phyloP scores from a whole-genome alignment of 176 grass and related monocot genomes.

The Triticum dicoccoides region DNA sequence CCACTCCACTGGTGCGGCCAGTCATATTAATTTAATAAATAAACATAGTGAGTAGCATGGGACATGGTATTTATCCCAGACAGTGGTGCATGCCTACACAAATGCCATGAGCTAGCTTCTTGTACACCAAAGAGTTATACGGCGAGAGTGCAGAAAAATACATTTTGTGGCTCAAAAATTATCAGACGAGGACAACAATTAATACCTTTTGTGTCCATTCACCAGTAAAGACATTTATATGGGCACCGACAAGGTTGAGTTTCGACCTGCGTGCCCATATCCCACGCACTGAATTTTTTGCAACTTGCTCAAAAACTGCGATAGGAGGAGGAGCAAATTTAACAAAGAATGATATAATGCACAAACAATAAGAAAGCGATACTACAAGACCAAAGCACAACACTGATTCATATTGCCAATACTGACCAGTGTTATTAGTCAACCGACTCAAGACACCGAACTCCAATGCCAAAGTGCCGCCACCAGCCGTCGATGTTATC shows the following conservation, averaged over 20 bases:
- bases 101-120: conserved; percentile 10
- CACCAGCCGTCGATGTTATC: conserved; percentile 97
- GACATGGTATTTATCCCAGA: conserved; percentile 5
- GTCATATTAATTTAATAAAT: conserved; percentile 17
- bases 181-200: background rate
- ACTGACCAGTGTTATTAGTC: conserved; percentile 79
- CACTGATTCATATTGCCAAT: background rate
- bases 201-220: conserved; percentile 99
- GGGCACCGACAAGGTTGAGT: conserved; percentile 93
- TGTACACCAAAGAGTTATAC: background rate
- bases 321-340: conserved; percentile 17
- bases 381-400: background rate
- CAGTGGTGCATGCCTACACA: conserved; percentile 11
- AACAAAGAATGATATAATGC: conserved; percentile 9
- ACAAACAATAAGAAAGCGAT: background rate
- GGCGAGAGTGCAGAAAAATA: background rate
- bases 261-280: conserved; percentile 92
- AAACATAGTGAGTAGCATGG: no score
- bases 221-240: conserved; percentile 97
- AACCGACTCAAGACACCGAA: conserved; percentile 90
- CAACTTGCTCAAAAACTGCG: conserved; percentile 92
- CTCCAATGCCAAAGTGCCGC: conserved; percentile 94
- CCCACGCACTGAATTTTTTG: conserved; percentile 88
- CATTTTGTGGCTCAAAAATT: background rate
- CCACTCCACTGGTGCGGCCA: background rate